Conservation (phyloP, 2,329 filamentous ascomycete species). For the Paraphaeosphaeria sporulosa region DNA sequence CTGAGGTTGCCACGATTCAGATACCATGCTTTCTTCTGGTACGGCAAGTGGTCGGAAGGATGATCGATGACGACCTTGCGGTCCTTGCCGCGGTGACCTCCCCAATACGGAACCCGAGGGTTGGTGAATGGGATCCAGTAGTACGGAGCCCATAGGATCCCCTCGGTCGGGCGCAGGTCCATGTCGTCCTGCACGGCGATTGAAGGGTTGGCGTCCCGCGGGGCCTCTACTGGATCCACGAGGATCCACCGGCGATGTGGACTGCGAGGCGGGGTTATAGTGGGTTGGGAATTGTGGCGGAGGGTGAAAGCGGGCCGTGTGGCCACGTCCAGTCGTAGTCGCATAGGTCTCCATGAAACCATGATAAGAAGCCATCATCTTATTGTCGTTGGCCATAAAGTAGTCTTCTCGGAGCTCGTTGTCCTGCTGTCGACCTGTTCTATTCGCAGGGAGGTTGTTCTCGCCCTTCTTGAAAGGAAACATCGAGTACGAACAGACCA, state of each 20-base stretch:
- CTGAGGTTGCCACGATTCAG: constrained; percentile 63
- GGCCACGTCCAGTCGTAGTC: constrained; percentile 33
- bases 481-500: constrained; percentile 96
- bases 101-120: constrained; percentile 60
- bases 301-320: constrained; percentile 69
- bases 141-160: constrained; percentile 75
- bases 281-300: constrained; percentile 78
- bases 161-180: constrained; percentile 27
- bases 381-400: constrained; percentile 92
- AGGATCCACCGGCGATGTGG: constrained; percentile 59
- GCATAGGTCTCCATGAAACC: constrained; percentile 91
- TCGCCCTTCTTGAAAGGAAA: constrained; percentile 93
- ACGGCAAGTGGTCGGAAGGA: constrained; percentile 34
- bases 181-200: constrained; percentile 35
- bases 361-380: constrained; percentile 97
- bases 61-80: constrained; percentile 57
- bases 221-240: constrained; percentile 39
- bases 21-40: constrained; percentile 65
- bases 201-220: constrained; percentile 29
- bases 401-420: constrained; percentile 80
- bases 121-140: constrained; percentile 79
- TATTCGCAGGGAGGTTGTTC: constrained; percentile 56
- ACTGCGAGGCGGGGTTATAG: constrained; percentile 51
- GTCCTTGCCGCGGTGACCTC: constrained; percentile 55
- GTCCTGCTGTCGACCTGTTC: constrained; percentile 58